Conservation (phyloP, 306 rosid genomes). For the Vigna mungo region DNA sequence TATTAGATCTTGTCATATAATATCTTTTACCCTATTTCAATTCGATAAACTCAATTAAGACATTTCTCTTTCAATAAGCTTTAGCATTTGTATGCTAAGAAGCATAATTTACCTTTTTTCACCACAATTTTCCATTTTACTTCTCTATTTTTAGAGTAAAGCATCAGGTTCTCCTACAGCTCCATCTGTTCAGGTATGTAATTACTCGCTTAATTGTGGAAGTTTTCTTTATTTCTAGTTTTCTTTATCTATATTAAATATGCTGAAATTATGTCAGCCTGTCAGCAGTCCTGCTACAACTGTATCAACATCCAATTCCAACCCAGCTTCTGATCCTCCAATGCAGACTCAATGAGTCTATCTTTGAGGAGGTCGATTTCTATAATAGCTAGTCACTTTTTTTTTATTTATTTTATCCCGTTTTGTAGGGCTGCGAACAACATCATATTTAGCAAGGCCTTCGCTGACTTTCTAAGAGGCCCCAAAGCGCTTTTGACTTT, state of each 20-base stretch:
- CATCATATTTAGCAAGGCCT: no score
- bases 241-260: conserved; percentile 27
- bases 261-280: conserved; percentile 52
- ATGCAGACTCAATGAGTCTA: no score
- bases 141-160: conserved; percentile 62
- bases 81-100: background rate
- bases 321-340: no score
- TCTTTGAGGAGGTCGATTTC: no score
- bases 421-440: no score
- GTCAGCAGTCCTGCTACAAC: conserved; percentile 55
- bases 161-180: conserved; percentile 61
- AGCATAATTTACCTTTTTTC: background rate
- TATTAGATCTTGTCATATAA: conserved; percentile 16
- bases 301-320: no score
- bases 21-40: conserved; percentile 4
- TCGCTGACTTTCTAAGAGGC: no score
- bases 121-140: conserved; percentile 21
- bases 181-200: conserved; percentile 74
- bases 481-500: no score
- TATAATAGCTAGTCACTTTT: no score
- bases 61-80: conserved; percentile 6
- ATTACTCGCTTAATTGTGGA: conserved; percentile 25
- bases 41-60: background rate
- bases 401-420: no score
- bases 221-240: conserved; percentile 23